Conservation (phyloP, 2,329 filamentous ascomycete genomes). For the Fusarium chlamydosporum region DNA sequence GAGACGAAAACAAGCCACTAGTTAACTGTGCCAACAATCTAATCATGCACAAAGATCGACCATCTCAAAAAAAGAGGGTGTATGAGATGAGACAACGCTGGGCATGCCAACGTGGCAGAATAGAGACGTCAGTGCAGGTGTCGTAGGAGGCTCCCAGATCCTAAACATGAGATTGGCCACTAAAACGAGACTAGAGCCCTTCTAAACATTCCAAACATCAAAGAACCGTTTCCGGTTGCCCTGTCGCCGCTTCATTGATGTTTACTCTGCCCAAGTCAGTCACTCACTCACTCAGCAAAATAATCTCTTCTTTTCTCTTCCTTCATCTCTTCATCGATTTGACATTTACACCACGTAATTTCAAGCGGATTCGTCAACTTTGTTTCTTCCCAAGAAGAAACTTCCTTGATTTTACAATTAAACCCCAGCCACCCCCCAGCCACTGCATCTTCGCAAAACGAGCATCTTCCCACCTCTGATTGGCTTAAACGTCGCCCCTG, state of each 20-base stretch:
- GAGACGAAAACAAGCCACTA: conserved; percentile 19
- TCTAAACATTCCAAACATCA: conserved; percentile 30
- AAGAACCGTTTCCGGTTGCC: conserved; percentile 36
- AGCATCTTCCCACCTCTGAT: conserved; percentile 13
- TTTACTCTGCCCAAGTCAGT: conserved; percentile 21
- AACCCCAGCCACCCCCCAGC: conserved; percentile 27
- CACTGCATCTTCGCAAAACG: conserved; percentile 29
- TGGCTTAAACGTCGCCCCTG: conserved; percentile 34
- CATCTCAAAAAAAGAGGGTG: conserved; percentile 20
- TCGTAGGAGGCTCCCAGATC: conserved; percentile 31
- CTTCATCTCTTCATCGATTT: neutral
- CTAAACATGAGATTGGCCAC: conserved; percentile 20
- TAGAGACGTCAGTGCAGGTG: conserved; percentile 7
- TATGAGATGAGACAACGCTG: conserved; percentile 36
- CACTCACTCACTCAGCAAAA: neutral
- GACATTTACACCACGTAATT: neutral
- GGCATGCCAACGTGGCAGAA: conserved; percentile 43
- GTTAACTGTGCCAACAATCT: conserved; percentile 13
- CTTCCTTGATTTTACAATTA: conserved; percentile 15
- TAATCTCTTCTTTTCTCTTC: neutral
- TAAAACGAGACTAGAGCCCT: conserved; percentile 13
- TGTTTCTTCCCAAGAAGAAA: conserved; percentile 11
- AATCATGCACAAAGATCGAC: conserved; percentile 28
- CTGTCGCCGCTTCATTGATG: conserved; percentile 22
- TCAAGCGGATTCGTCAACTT: neutral